Evolutionary conservation across 345 rosid species (phyloP).

Genomic region (Brassica juncea): DNA sequence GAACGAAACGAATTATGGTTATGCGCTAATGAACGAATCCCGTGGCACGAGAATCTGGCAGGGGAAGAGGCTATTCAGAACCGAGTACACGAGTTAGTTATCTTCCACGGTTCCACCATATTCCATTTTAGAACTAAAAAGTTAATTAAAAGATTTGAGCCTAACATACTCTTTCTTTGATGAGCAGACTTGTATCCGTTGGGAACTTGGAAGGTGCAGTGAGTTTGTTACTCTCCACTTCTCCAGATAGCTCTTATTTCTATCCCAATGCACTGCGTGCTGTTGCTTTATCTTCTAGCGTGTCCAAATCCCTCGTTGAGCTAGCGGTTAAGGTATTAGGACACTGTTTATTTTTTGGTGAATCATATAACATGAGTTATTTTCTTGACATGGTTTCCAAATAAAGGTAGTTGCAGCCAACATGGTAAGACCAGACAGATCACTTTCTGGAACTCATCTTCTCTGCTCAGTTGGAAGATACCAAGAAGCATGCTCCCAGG

Average conservation of each 20-base stretch:
- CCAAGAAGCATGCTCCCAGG: conserved; percentile 1
- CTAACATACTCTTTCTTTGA: neutral
- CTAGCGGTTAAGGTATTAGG: neutral
- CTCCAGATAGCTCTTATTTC: neutral
- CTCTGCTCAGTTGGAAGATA: neutral
- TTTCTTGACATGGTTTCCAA: neutral
- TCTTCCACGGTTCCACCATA: neutral
- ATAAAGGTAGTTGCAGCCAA: neutral
- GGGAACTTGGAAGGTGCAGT: neutral
- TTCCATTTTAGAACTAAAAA: neutral
- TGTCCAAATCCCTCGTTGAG: neutral
- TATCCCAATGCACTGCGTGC: neutral
- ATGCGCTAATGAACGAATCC: neutral
- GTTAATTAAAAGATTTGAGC: neutral
- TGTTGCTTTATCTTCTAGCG: neutral
- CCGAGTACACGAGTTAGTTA: neutral
- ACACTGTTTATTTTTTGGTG: neutral
- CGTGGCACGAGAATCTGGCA: neutral
- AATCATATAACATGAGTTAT: neutral
- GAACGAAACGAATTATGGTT: neutral
- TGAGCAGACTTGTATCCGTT: neutral
- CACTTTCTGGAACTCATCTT: neutral
- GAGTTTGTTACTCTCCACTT: neutral
- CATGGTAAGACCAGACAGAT: neutral
- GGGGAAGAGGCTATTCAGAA: neutral